A percentile compares a stretch with the other conserved stretches of the same genome.
phyloP scores from a whole-genome alignment of 2,329 filamentous ascomycete genomes.

The Talaromyces sp. region DNA sequence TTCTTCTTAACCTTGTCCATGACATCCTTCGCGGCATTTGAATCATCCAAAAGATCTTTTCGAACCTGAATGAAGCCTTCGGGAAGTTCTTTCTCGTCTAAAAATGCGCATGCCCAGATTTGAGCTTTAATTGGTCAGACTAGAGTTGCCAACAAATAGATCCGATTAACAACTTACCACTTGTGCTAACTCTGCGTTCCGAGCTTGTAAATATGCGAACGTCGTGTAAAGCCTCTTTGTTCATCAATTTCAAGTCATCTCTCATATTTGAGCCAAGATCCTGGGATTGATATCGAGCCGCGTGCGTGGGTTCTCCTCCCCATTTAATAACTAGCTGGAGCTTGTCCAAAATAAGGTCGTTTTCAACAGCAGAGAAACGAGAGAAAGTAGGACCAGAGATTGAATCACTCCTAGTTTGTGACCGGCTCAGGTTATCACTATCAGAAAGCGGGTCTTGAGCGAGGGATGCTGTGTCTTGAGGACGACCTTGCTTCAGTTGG shows the following conservation, averaged over 20 bases:
- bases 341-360: conserved; percentile 90
- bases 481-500: conserved; percentile 3
- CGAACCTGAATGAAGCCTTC: conserved; percentile 84
- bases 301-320: conserved; percentile 97
- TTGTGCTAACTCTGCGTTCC: conserved; percentile 88
- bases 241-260: conserved; percentile 88
- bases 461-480: conserved; percentile 20
- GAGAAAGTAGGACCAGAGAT: conserved; percentile 87
- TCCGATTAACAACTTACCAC: conserved; percentile 40
- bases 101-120: conserved; percentile 87
- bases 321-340: conserved; percentile 97
- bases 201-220: conserved; percentile 95
- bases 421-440: conserved; percentile 33
- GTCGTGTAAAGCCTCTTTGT: conserved; percentile 84
- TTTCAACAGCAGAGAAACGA: conserved; percentile 86
- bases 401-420: conserved; percentile 69
- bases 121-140: conserved; percentile 54
- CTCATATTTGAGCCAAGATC: conserved; percentile 94
- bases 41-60: conserved; percentile 93
- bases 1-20: conserved; percentile 99
- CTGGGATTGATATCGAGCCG: conserved; percentile 90
- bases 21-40: conserved; percentile 95
- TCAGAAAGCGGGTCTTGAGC: conserved; percentile 17
- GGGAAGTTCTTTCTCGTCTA: conserved; percentile 78
- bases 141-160: neutral